phyloP scores from a whole-genome alignment of 2,329 filamentous ascomycete species.

The Botrytis sinoallii region DNA sequence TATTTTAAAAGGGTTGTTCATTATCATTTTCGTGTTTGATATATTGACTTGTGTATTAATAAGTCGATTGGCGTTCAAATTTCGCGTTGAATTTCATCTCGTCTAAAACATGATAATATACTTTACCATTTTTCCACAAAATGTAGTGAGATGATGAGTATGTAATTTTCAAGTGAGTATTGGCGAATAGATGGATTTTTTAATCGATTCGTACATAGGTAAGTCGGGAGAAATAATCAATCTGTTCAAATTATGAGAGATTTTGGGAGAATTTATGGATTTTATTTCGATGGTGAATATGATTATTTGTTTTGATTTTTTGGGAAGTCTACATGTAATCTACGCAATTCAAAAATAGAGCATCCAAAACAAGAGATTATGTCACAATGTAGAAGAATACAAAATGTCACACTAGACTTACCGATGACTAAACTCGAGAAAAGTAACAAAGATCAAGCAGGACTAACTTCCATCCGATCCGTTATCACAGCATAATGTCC shows the following conservation, averaged over 20 bases:
- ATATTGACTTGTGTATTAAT: not conserved
- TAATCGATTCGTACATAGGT: fast-evolving
- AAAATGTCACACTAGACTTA: not conserved
- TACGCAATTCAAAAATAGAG: fast-evolving
- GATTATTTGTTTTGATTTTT: not conserved
- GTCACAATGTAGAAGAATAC: not conserved
- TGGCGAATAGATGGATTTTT: not conserved
- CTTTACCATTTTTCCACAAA: not conserved
- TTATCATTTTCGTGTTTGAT: not conserved
- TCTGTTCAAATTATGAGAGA: not conserved
- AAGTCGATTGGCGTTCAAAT: not conserved
- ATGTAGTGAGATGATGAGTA: not conserved
- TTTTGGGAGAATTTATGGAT: not conserved
- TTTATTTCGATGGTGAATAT: not conserved
- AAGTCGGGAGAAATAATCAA: not conserved
- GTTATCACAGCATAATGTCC: not conserved
- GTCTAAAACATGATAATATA: not conserved
- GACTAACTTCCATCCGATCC: not conserved
- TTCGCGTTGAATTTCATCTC: fast-evolving
- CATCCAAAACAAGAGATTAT: not conserved
- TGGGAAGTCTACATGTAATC: fast-evolving
- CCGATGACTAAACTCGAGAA: not conserved
- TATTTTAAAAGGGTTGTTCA: fast-evolving
- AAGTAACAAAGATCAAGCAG: not conserved
- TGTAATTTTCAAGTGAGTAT: not conserved